phyloP scores from a whole-genome alignment of 2,329 filamentous ascomycete species.

The Fusarium caatingaense region DNA sequence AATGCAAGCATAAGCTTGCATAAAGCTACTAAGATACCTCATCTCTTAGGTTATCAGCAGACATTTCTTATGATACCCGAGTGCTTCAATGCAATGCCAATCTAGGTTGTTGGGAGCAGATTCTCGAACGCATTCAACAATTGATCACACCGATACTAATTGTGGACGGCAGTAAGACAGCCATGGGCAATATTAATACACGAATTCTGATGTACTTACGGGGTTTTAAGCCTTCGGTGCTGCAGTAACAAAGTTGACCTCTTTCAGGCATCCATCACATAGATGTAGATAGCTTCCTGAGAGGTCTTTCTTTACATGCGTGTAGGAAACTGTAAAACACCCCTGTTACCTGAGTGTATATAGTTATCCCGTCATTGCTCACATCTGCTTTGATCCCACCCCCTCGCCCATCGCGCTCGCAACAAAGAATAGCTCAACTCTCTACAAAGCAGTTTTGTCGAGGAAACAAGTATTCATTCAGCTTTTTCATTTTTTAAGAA shows the following conservation, averaged over 20 bases:
- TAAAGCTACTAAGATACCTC: background rate
- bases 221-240: background rate
- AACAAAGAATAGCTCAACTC: constrained; percentile 9
- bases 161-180: background rate
- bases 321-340: background rate
- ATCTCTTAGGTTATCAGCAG: background rate
- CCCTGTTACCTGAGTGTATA: background rate
- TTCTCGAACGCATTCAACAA: background rate
- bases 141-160: background rate
- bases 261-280: background rate
- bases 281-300: background rate
- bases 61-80: background rate
- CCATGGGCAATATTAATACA: background rate
- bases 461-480: background rate
- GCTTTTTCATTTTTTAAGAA: background rate
- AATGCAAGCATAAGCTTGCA: background rate
- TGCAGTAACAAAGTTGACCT: background rate
- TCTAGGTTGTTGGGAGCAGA: background rate
- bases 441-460: constrained; percentile 5
- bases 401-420: background rate
- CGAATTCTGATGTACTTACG: background rate
- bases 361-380: background rate
- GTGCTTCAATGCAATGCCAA: background rate
- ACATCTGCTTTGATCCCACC: background rate
- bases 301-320: background rate